Conservation (phyloP, 441 rosid species). For the Kokia cookei region DNA sequence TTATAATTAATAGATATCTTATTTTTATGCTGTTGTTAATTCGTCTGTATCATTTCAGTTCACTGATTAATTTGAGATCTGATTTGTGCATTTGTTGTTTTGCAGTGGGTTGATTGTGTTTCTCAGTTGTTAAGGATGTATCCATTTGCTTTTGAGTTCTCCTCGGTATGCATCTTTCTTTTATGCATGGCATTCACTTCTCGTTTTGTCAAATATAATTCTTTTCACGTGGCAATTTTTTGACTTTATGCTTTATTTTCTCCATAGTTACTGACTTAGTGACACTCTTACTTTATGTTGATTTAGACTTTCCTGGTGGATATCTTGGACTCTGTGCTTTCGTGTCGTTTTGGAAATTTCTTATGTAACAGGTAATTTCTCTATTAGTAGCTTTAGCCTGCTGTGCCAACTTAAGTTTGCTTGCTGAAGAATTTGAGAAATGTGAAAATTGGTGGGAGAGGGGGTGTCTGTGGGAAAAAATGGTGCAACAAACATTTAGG, state of each 20-base stretch:
- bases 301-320: conserved; percentile 91
- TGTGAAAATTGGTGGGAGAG: not conserved
- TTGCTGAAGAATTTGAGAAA: not conserved
- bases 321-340: conserved; percentile 78
- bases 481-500: not conserved
- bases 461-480: not conserved
- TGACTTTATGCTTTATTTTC: not conserved
- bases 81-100: conserved; percentile 17
- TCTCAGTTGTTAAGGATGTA: conserved; percentile 90
- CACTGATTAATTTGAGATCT: not conserved
- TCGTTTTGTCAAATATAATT: not conserved
- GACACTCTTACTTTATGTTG: conserved; percentile 17
- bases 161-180: conserved; percentile 55
- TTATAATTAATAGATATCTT: not conserved
- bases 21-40: not conserved
- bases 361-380: conserved; percentile 76
- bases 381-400: not conserved
- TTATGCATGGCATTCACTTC: not conserved
- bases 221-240: not conserved
- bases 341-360: conserved; percentile 96
- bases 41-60: not conserved
- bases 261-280: conserved; percentile 2
- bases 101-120: conserved; percentile 99
- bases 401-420: not conserved
- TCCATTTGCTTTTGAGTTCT: conserved; percentile 96